Evolutionary conservation across 1,139 yeast species (phyloP).

Genomic region (Yamadazyma triangularis): DNA sequence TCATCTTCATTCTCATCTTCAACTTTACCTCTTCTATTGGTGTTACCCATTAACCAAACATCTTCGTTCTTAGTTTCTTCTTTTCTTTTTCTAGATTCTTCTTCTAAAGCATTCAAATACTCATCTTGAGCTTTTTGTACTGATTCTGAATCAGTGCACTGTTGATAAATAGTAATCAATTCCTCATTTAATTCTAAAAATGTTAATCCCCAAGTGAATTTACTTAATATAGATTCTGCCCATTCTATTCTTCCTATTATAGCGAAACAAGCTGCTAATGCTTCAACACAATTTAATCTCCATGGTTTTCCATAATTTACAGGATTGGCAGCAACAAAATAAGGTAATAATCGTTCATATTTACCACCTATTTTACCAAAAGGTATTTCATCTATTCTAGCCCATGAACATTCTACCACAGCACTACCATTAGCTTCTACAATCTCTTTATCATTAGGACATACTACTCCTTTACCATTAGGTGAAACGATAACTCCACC

Average conservation of each 20-base stretch:
- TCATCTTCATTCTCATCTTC: constrained; percentile 8
- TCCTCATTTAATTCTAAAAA: constrained; percentile 82
- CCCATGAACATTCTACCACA: constrained; percentile 99
- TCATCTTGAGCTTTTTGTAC: constrained; percentile 68
- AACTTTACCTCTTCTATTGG: constrained; percentile 39
- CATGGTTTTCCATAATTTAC: constrained; percentile 97
- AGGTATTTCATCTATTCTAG: constrained; percentile 92
- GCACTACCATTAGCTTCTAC: constrained; percentile 87
- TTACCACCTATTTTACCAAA: constrained; percentile 89
- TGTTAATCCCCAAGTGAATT: constrained; percentile 91
- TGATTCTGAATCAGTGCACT: constrained; percentile 78
- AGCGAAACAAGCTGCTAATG: constrained; percentile 94
- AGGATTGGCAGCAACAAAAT: constrained; percentile 92
- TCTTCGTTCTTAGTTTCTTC: constrained; percentile 51
- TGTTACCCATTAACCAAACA: constrained; percentile 77
- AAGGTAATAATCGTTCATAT: constrained; percentile 82
- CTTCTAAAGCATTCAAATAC: constrained; percentile 67
- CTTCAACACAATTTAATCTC: constrained; percentile 95
- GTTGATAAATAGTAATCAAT: constrained; percentile 64
- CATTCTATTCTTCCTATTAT: constrained; percentile 88
- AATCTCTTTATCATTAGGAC: constrained; percentile 78
- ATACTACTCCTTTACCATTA: constrained; percentile 84
- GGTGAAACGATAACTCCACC: constrained; percentile 91
- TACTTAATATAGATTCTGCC: constrained; percentile 72
- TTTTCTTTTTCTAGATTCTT: constrained; percentile 64